Evolutionary conservation across 495 filamentous ascomycete species (phyloP), one percentile per base, ranked within the genome.

Genomic region (Neurospora africana): DNA sequence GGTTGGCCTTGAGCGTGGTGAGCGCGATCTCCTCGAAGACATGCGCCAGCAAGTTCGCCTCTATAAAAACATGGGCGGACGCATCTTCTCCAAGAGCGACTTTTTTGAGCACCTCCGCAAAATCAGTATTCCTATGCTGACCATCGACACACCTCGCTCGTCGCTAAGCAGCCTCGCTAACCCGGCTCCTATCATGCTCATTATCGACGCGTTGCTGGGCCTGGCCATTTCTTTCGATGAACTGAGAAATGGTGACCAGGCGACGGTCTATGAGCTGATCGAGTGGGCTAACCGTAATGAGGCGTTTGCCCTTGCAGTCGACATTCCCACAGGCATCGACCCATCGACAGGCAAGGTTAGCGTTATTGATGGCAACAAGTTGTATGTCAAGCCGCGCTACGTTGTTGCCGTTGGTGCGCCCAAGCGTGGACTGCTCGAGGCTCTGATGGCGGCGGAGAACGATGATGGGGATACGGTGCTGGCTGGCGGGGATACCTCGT

Each of bases 181-280:
- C 36, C 77, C 81, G n/a, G 78, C 76, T 61, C 78, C 88, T 1
- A 87, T 93, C 3, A 92, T 94, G 65, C 81, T 98, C 69, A 92
- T 98, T 70, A 85, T 99, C 39, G 95, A 99, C 81, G 94, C 93
- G 2, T 81, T 99, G 21, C 87, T 99, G 4, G 92, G 93, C 23
- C 89, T 93, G 69, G 92, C 94, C 69, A 85, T 92, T 61, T 88
- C 89, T 10, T 97, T 97, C 75, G 92, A 97, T 44, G 92, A 94
- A 70, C 84, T 97, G 36, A 84, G 91, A 27, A 91, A 88, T 11
- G 91, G 92, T 47, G 93, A 97, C 74, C 93, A 94, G 78, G 91
- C 89, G 0, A 89, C 89, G 4, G 92, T 92, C 4, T 93, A 91
- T 75, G 91, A 93, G 73, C 86, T 96, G 71, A 93, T 96, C 73